These are phyloP conservation scores for Syzygium grande DNA, from an alignment of 345 rosid species.

Conservation along the genomic window DNA sequence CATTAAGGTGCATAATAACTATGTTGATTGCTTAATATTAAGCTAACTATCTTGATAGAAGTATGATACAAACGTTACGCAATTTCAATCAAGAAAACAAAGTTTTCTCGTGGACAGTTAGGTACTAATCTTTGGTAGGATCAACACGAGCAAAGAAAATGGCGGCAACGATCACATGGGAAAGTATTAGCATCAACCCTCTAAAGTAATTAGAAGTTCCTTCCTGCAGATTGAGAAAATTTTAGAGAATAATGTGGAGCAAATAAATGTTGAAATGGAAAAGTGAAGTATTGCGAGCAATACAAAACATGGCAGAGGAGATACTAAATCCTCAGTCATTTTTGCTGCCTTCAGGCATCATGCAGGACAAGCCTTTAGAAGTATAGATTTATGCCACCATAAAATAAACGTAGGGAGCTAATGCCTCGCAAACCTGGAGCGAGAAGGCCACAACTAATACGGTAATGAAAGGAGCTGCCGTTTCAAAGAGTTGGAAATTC, in stretches of 20 bases:
- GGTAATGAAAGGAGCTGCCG: conserved; percentile 66
- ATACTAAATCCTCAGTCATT: not conserved
- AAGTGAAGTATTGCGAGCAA: not conserved
- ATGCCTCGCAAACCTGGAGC: conserved; percentile 43
- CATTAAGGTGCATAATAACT: too few relatives aligned
- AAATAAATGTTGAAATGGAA: not conserved
- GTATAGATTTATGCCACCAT: not conserved
- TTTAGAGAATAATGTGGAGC: not conserved
- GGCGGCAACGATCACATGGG: conserved; percentile 11
- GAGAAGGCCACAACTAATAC: conserved; percentile 76
- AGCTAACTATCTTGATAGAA: too few relatives aligned
- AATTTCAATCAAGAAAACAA: not conserved
- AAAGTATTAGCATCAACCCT: conserved; percentile 15
- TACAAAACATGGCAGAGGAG: not conserved
- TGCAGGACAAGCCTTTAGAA: not conserved
- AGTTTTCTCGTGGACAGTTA: too few relatives aligned
- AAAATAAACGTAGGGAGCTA: not conserved
- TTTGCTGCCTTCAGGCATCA: too few relatives aligned
- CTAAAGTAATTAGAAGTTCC: conserved; percentile 16
- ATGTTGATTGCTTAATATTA: too few relatives aligned
- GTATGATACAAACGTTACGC: too few relatives aligned
- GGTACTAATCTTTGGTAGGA: conserved; percentile 1
- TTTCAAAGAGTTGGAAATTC: conserved; percentile 84
- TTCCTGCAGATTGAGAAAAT: conserved; percentile 6
- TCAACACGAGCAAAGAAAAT: conserved; percentile 18